A percentile compares a stretch with the other conserved stretches of the same genome.
Conservation (phyloP, 805 yeast species). For the Pichia heedii region DNA sequence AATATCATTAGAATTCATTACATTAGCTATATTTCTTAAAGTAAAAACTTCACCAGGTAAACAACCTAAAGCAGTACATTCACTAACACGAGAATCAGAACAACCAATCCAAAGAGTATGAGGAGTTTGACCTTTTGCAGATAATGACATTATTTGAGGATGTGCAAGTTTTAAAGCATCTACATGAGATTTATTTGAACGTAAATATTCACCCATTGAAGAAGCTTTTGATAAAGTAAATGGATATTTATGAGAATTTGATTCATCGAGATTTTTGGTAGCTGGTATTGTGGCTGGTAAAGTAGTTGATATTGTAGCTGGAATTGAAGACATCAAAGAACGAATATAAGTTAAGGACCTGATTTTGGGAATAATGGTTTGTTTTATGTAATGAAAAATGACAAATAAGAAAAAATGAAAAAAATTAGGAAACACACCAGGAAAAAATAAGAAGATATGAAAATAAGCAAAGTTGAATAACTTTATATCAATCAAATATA, state of each 20-base stretch:
- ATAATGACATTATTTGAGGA: conserved; percentile 51
- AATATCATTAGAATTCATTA: conserved; percentile 60
- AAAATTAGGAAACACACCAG: no score
- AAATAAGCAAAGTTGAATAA: no score
- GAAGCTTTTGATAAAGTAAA: conserved; percentile 42
- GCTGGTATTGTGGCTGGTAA: neutral
- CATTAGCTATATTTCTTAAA: conserved; percentile 81
- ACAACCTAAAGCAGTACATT: conserved; percentile 60
- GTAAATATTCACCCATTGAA: conserved; percentile 38
- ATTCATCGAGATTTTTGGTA: neutral
- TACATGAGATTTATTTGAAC: conserved; percentile 38
- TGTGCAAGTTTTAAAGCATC: conserved; percentile 39
- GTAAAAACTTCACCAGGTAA: conserved; percentile 88
- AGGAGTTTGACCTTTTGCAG: conserved; percentile 83
- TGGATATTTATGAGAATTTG: conserved; percentile 14
- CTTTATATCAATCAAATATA: no score
- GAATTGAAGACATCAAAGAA: no score
- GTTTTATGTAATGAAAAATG: no score
- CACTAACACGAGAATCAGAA: conserved; percentile 86
- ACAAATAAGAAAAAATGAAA: no score
- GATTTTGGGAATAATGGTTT: no score
- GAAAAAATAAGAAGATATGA: no score
- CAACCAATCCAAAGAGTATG: conserved; percentile 93
- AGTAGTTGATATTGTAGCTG: neutral
- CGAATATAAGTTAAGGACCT: neutral